Base-by-base conservation (phyloP, 2,329 filamentous ascomycete genomes). In the Orbilia oligospora region DNA sequence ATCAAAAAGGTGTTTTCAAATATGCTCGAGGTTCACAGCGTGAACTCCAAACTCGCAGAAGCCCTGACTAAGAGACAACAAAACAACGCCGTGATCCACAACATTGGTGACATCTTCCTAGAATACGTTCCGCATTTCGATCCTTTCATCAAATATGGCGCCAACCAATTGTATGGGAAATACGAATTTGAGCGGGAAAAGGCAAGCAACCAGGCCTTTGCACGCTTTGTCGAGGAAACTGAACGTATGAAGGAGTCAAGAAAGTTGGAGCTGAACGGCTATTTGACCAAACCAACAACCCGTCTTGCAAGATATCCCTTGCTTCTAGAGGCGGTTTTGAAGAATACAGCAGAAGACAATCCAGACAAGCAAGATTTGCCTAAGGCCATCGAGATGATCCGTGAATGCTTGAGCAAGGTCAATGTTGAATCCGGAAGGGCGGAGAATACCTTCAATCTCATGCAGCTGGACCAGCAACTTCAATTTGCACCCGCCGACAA, bases 171-270 rank as follows among this genome's bases (percentile, higher is more conserved):
- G 56, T 97, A 97, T 84, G 96, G 93, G 81, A 98, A 99, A 84
- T 97, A 95, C 83, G 96, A 97, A 83, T 99, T 98, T 83, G 96
- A 99, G 85, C 96, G 96, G 82, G 96, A 99, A 86, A 93, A 96
- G 82, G 91, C 92, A 16, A 89, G 90, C 71, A 99, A 99, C 82
- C 89, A 91, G 0, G 89, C 89, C 48, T 99, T 99, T 84, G 87
- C 91, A 65, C 93, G 92, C 82, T 97, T 98, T 82, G 96, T 98
- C 27, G 96, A 99, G 81, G 94, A 98, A 84, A 97, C 97, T 5
- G 96, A 99, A 85, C 89, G 96, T 75, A 89, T 97, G 81, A 97
- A 97, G 84, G 96, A 99, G 84, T 98, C 95, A 5, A 90, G 96
- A 80, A 99, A 99, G 85, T 88, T 99, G 56, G 96, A 99, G 85